A percentile compares a stretch with the other conserved stretches of the same genome.
phyloP scores from a whole-genome alignment of 108 stramenopile genomes.

The Fragilariopsis cylindrus region DNA sequence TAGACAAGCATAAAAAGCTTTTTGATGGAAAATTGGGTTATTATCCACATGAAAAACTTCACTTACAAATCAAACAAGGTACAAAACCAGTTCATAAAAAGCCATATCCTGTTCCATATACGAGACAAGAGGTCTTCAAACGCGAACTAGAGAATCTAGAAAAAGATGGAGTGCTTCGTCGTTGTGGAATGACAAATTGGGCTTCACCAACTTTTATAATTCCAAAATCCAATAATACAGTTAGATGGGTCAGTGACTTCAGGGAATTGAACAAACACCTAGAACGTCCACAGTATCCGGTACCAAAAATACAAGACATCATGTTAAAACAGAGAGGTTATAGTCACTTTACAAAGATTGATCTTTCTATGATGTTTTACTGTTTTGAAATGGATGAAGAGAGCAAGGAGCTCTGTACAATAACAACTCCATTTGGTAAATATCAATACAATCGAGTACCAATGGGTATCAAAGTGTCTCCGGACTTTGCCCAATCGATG shows the following conservation, averaged over 20 bases:
- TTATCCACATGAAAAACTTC: neutral
- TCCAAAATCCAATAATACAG: slow-evolving; percentile 36
- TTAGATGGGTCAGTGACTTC: neutral
- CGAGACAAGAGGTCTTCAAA: slow-evolving; percentile 26
- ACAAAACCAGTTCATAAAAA: neutral
- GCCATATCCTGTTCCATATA: slow-evolving; percentile 7
- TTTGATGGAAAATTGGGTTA: no score
- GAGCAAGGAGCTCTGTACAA: slow-evolving; percentile 29
- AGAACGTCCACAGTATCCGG: neutral
- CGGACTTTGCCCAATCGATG: slow-evolving; percentile 43
- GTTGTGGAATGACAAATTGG: slow-evolving; percentile 2
- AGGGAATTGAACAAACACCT: neutral
- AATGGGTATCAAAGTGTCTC: slow-evolving; percentile 43
- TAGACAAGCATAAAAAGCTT: no score
- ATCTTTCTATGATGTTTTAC: slow-evolving; percentile 25
- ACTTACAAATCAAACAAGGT: neutral
- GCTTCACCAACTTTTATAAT: slow-evolving; percentile 35
- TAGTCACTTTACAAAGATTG: slow-evolving; percentile 28
- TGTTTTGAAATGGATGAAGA: slow-evolving; percentile 14
- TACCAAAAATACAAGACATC: slow-evolving; percentile 34
- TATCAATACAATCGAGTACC: slow-evolving; percentile 41
- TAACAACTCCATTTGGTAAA: slow-evolving; percentile 46
- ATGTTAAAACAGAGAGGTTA: slow-evolving; percentile 13
- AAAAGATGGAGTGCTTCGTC: slow-evolving; percentile 27
- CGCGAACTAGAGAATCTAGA: slow-evolving; percentile 33